Conservation (phyloP, 257 asterid species). For the Solanum corneliomulleri region DNA sequence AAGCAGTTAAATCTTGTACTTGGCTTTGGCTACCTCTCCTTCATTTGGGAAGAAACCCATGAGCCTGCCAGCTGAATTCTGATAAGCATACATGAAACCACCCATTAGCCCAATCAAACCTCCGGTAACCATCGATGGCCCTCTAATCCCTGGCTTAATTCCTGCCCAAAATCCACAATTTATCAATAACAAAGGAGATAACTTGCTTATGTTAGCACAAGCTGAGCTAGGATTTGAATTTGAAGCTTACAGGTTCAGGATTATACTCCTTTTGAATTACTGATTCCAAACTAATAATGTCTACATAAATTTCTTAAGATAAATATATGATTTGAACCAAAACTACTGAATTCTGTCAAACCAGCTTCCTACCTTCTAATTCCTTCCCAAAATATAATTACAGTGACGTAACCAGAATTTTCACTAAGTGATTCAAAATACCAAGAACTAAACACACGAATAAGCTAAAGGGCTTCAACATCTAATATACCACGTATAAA, state of each 20-base stretch:
- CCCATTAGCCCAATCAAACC: slow-evolving; percentile 90
- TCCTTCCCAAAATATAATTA: not conserved
- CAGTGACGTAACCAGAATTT: not conserved
- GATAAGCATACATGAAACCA: slow-evolving; percentile 96
- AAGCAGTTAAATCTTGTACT: slow-evolving; percentile 51
- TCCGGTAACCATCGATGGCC: slow-evolving; percentile 98
- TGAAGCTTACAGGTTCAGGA: not conserved
- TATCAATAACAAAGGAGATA: not conserved
- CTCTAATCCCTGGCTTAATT: slow-evolving; percentile 83
- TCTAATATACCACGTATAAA: not conserved
- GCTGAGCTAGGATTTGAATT: not conserved
- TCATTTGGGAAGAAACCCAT: slow-evolving; percentile 98
- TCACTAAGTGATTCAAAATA: not conserved
- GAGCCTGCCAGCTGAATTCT: slow-evolving; percentile 93
- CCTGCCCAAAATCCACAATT: slow-evolving; percentile 22
- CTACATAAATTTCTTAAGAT: not conserved
- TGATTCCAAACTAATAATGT: not conserved
- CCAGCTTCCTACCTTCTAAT: not conserved
- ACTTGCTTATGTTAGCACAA: not conserved
- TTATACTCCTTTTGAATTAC: not conserved
- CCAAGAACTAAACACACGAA: not conserved
- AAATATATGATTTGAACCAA: not conserved
- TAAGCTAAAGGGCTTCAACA: not conserved
- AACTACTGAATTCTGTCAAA: not conserved
- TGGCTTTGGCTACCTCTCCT: slow-evolving; percentile 83